phyloP scores from a whole-genome alignment of 495 filamentous ascomycete genomes.

The Pseudoneurospora amorphoporcata region DNA sequence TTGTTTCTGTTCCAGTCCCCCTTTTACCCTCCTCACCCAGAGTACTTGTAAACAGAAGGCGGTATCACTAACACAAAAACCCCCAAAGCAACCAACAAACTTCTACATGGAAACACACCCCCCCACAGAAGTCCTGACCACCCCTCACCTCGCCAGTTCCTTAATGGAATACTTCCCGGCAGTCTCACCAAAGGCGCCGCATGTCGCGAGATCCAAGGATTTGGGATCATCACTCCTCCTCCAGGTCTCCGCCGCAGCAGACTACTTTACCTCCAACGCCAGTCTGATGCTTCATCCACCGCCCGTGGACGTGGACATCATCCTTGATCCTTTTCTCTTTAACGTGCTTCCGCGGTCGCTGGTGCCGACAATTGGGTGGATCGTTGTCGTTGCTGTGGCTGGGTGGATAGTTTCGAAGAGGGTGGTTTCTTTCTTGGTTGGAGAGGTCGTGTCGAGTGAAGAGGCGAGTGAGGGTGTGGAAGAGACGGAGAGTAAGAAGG shows the following conservation, averaged over 20 bases:
- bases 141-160: slow-evolving; percentile 50
- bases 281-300: slow-evolving; percentile 69
- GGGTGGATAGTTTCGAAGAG: slow-evolving; percentile 17
- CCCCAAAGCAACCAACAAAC: slow-evolving; percentile 72
- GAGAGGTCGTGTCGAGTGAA: slow-evolving; percentile 6
- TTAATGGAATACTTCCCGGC: slow-evolving; percentile 49
- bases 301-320: slow-evolving; percentile 70
- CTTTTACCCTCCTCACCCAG: not conserved
- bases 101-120: slow-evolving; percentile 60
- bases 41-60: not conserved
- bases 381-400: slow-evolving; percentile 42
- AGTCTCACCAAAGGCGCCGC: not conserved
- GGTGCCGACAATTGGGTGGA: slow-evolving; percentile 52
- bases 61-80: slow-evolving; percentile 6
- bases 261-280: slow-evolving; percentile 66
- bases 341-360: slow-evolving; percentile 64
- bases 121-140: slow-evolving; percentile 46
- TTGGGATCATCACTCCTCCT: slow-evolving; percentile 53
- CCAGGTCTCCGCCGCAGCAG: slow-evolving; percentile 63
- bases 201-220: not conserved
- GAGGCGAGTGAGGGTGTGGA: not conserved
- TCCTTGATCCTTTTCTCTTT: slow-evolving; percentile 75
- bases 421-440: slow-evolving; percentile 16
- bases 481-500: slow-evolving; percentile 11
- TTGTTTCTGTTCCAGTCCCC: not conserved